Base-by-base conservation (phyloP, 2,329 filamentous ascomycete genomes). In the Fusarium veterinarium region DNA sequence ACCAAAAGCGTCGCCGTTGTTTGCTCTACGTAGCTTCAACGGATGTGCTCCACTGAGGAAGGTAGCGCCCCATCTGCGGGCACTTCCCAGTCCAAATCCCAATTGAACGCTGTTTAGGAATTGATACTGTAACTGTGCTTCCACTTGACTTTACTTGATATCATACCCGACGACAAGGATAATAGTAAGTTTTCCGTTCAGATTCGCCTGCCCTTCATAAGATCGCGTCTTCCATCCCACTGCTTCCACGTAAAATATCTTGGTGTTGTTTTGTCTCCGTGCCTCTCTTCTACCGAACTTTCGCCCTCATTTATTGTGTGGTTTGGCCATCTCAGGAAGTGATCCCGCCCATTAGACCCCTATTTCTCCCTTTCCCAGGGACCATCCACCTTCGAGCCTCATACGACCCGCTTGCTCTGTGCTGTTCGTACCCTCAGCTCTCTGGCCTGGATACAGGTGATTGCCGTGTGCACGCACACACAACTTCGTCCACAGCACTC, bases 321-420 rank as follows among this genome's bases (percentile, higher is more conserved):
- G 42, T 55, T 41, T 12, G 28, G 30, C 51, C 42, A 42, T 53
- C 40, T 49, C 35, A 45, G 62, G 40, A 57, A 63, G 56, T 31
- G 45, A 66, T 61, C 52, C 38, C 33, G 64, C 53, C 55, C 38
- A 35, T 55, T 56, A 59, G 49, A 49, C 69, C 69, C 69, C 55
- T 71, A 70, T 71, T 59, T 55, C 52, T 67, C 55, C 60, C 67
- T 67, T 45, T 45, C 35, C 37, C 41, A 71, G 64, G 69, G 59
- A 59, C 65, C 58, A 59, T 59, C 51, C 69, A 56, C 48, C 51
- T 58, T 63, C 35, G 44, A 73, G 60, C 49, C 57, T 73, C 58
- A 55, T 49, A 71, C 67, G 70, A 56, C 70, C 55, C 59, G 70
- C 57, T 67, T 62, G 37, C 61, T 61, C 52, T 67, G 61, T 67